Evolutionary conservation across 495 filamentous ascomycete species (phyloP).

Genomic region (Aspergillus coremiiformis): DNA sequence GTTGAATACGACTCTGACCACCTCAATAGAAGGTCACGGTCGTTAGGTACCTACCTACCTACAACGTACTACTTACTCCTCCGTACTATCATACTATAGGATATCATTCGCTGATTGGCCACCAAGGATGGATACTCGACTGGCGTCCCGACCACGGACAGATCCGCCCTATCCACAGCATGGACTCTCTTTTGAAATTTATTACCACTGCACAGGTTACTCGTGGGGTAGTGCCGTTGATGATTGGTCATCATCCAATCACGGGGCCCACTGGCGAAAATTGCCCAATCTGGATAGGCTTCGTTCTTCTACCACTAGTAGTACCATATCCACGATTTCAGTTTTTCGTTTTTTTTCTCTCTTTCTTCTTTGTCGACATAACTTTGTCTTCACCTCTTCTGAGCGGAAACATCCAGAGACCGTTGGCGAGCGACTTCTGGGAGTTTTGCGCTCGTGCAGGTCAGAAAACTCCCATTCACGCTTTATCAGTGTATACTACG

Average conservation of each 20-base stretch:
- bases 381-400: not conserved
- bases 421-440: constrained; percentile 48
- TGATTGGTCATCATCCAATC: not conserved
- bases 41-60: no score
- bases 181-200: not conserved
- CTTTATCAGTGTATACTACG: not conserved
- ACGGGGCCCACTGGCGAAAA: not conserved
- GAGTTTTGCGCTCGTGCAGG: constrained; percentile 51
- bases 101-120: not conserved
- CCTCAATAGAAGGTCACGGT: no score
- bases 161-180: not conserved
- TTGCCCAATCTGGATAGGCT: constrained; percentile 1
- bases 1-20: no score
- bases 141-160: not conserved
- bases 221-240: not conserved
- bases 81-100: not conserved
- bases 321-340: not conserved
- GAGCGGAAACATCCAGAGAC: not conserved
- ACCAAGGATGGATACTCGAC: not conserved
- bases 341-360: constrained; percentile 2
- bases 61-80: not conserved
- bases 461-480: constrained; percentile 36
- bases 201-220: not conserved
- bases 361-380: not conserved
- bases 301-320: not conserved